Evolutionary conservation across 192 early-diverging fungal genomes (phyloP), one percentile per base, ranked within the genome.

Genomic region (Podila verticillata): DNA sequence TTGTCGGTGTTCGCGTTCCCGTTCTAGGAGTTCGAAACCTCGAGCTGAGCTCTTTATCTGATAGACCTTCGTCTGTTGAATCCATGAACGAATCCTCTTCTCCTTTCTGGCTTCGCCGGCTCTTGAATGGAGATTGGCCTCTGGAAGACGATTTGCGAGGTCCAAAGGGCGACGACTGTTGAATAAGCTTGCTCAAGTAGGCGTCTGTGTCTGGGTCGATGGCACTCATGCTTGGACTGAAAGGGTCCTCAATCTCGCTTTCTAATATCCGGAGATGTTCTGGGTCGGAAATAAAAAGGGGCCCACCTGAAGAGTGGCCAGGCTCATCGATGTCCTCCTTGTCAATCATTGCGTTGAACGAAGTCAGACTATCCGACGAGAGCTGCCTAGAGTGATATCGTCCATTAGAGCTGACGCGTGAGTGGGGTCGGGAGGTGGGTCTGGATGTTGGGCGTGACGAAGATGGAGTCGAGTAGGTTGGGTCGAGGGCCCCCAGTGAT

Each of bases 181-280:
- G 77, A 51, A 80, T 72, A 17, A 80, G 56, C 7, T 63, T 80
- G 32, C 62, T 80, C 7, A 80, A 64, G 57, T 72, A 72, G 17
- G 65, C 69, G 29, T 80, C 77, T 5, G 70, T 54, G 61, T 72
- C 77, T n/a, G 66, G 66, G 36, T 80, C 77, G 22, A 72, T 72
- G 9, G 77, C 34, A n/a, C 77, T 80, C 70, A 80, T 68, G 22
- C 77, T 80, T 29, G 77, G 77, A 13, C 77, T 80, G 32, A 80
- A 80, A 7, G 77, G 77, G 66, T 80, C 77, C 26, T 80, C 77
- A 29, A 80, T 80, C 34, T 80, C 77, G n/a, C 70, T 70, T 22
- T 80, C 77, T 7, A 80, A 47, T n/a, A 80, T 72, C 34, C 61
- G 36, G 2, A 72, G 13, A 39, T 80, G 77, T 35, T 80, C 77